These are phyloP conservation scores for Suillus sp. DNA, from an alignment of 768 basidiomycete genomes.

Conservation along the genomic window DNA sequence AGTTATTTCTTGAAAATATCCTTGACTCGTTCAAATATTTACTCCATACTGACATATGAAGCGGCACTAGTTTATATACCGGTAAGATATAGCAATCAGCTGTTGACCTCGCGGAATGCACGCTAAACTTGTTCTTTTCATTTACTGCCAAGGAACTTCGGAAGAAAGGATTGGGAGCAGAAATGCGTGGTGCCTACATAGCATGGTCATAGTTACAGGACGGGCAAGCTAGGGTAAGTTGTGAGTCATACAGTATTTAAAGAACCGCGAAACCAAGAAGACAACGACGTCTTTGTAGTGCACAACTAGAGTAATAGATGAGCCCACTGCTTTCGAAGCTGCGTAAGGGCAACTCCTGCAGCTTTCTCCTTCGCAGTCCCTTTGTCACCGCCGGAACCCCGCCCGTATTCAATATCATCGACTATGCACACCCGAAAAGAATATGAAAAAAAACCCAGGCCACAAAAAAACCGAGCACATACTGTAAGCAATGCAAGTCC, in stretches of 20 bases:
- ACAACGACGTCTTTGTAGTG: background rate
- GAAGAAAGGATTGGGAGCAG: background rate
- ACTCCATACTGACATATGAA: no score
- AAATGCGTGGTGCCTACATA: background rate
- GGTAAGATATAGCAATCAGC: no score
- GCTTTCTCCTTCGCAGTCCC: slow-evolving; percentile 34
- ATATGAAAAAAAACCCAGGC: slow-evolving; percentile 7
- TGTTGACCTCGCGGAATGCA: background rate
- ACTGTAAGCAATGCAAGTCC: slow-evolving; percentile 31
- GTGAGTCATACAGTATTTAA: background rate
- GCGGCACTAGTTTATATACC: no score
- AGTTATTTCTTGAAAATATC: no score
- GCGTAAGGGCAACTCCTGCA: slow-evolving; percentile 29
- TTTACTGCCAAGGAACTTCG: background rate
- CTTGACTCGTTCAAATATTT: no score
- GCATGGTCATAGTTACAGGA: background rate
- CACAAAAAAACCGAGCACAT: slow-evolving; percentile 8
- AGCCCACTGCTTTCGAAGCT: slow-evolving; percentile 24
- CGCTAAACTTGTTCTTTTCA: background rate
- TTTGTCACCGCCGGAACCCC: slow-evolving; percentile 28
- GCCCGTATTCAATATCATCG: slow-evolving; percentile 30
- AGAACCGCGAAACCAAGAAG: background rate
- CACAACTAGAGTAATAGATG: background rate
- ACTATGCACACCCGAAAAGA: slow-evolving; percentile 16
- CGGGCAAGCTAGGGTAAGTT: background rate